Percentiles rank a stretch among this genome's conserved stretches.
These are phyloP conservation scores for Xylariaceae sp. DNA, from an alignment of 2,329 filamentous ascomycete species.

Conservation along the genomic window DNA sequence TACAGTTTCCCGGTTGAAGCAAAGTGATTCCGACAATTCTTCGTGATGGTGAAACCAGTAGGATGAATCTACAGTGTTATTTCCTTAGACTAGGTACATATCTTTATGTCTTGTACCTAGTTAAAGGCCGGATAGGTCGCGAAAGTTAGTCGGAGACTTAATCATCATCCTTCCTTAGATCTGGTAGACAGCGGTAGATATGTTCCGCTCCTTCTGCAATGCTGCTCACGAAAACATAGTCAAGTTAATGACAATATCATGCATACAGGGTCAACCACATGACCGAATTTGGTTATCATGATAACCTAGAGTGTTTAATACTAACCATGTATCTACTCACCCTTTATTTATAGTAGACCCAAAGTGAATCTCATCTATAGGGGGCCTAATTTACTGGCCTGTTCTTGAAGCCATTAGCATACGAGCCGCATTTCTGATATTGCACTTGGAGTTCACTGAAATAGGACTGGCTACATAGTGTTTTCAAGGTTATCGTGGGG, in stretches of 20 bases:
- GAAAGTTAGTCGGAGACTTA: neutral
- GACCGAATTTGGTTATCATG: neutral
- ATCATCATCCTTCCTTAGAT: slow-evolving; percentile 2
- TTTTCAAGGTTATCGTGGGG: neutral
- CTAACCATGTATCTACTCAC: slow-evolving; percentile 1
- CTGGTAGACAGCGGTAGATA: slow-evolving; percentile 5
- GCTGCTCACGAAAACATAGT: neutral
- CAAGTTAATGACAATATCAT: slow-evolving; percentile 10
- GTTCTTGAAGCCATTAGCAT: slow-evolving; percentile 6
- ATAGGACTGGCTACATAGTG: neutral
- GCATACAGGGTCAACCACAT: neutral
- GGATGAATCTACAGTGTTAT: neutral
- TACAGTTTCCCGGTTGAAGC: neutral
- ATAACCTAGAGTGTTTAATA: neutral
- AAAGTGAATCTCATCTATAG: slow-evolving; percentile 10
- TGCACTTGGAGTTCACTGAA: slow-evolving; percentile 1
- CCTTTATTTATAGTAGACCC: slow-evolving; percentile 6
- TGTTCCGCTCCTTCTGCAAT: neutral
- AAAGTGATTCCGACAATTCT: neutral
- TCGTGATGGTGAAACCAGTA: neutral
- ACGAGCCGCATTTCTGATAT: slow-evolving; percentile 2
- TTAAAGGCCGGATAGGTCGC: neutral
- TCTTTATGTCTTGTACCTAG: slow-evolving; percentile 4
- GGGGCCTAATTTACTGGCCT: neutral
- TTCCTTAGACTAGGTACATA: slow-evolving; percentile 4